Evolutionary conservation across 805 yeast genomes (phyloP).

Genomic region (Yamadazyma insecticola): DNA sequence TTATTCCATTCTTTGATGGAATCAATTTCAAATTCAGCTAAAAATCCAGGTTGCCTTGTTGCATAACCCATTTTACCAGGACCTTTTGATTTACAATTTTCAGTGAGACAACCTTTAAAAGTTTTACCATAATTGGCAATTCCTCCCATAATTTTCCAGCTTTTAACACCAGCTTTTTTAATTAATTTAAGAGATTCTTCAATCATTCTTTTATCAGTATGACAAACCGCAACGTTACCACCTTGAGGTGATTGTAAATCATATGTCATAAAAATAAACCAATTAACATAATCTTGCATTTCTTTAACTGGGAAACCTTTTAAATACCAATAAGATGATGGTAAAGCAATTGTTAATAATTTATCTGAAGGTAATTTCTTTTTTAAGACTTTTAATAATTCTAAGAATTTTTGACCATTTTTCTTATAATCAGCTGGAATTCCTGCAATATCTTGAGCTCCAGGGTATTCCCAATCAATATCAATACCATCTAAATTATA

Average conservation of each 20-base stretch:
- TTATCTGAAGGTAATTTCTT: constrained; percentile 8
- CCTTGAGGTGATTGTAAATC: constrained; percentile 13
- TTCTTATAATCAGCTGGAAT: constrained; percentile 10
- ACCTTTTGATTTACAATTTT: constrained; percentile 13
- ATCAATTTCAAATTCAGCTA: constrained; percentile 13
- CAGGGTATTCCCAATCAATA: constrained; percentile 20
- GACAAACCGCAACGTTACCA: constrained; percentile 10
- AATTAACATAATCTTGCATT: constrained; percentile 13
- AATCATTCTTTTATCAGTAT: constrained; percentile 9
- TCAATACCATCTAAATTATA: constrained; percentile 16
- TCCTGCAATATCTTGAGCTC: constrained; percentile 10
- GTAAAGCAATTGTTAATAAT: constrained; percentile 14
- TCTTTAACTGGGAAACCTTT: constrained; percentile 13
- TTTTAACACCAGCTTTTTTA: constrained; percentile 15
- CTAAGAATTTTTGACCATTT: constrained; percentile 11
- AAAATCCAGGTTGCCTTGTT: constrained; percentile 11
- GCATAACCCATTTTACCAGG: constrained; percentile 7
- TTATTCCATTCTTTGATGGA: constrained; percentile 5
- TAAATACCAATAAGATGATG: constrained; percentile 14
- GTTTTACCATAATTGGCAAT: constrained; percentile 18
- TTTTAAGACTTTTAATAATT: constrained; percentile 12
- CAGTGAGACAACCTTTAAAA: constrained; percentile 10
- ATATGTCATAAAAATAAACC: constrained; percentile 15
- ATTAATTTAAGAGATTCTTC: constrained; percentile 11
- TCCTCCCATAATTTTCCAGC: constrained; percentile 16